phyloP scores from a whole-genome alignment of 2,329 filamentous ascomycete genomes.

The Aspergillus novoparasiticus region DNA sequence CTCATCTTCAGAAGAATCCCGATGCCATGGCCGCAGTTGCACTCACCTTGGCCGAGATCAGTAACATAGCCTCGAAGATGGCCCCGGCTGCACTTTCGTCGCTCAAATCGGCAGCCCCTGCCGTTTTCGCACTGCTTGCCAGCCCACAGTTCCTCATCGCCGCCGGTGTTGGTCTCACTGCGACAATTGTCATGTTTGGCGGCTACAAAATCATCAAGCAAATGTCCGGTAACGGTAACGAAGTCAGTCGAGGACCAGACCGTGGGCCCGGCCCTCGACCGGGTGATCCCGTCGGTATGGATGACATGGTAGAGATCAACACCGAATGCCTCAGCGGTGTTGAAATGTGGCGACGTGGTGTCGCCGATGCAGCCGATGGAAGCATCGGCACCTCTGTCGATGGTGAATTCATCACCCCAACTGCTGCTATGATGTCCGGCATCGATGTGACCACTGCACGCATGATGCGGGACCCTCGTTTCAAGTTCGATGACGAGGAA shows the following conservation, averaged over 20 bases:
- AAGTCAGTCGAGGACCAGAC: constrained; percentile 2
- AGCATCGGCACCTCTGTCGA: constrained; percentile 64
- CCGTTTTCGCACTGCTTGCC: constrained; percentile 81
- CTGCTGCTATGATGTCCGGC: constrained; percentile 53
- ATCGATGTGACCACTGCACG: constrained; percentile 40
- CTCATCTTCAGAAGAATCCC: constrained; percentile 77
- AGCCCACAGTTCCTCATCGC: constrained; percentile 95
- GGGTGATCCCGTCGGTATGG: constrained; percentile 42
- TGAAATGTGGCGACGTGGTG: constrained; percentile 65
- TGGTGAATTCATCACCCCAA: constrained; percentile 66
- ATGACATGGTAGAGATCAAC: constrained; percentile 59
- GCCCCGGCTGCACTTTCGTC: constrained; percentile 75
- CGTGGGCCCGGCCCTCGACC: not conserved
- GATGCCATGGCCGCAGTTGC: constrained; percentile 94
- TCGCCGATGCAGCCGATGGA: constrained; percentile 58
- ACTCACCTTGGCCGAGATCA: constrained; percentile 88
- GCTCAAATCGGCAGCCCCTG: constrained; percentile 79
- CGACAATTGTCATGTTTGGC: constrained; percentile 94
- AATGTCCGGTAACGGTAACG: constrained; percentile 54
- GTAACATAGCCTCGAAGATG: constrained; percentile 78
- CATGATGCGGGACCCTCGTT: constrained; percentile 34
- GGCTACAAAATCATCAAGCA: constrained; percentile 97
- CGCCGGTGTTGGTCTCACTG: constrained; percentile 81
- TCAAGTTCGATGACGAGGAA: constrained; percentile 38
- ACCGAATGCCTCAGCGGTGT: constrained; percentile 58